These are phyloP conservation scores for Canariomyces notabilis DNA, from an alignment of 2,329 filamentous ascomycete genomes.

Conservation along the genomic window DNA sequence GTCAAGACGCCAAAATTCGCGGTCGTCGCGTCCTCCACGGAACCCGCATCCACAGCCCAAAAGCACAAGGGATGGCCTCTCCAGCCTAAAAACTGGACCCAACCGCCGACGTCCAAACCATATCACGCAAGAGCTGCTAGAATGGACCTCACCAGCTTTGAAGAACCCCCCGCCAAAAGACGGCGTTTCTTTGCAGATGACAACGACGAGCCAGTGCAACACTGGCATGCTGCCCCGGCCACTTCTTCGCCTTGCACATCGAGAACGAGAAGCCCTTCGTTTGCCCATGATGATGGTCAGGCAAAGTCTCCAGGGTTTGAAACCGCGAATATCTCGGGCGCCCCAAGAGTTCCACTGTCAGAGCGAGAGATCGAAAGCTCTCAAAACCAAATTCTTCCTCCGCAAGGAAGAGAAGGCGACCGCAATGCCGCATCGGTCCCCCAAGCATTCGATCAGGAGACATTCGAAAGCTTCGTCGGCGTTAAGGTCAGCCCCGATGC, in stretches of 20 bases:
- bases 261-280: neutral
- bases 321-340: no score
- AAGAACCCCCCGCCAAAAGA: constrained; percentile 44
- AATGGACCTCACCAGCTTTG: constrained; percentile 18
- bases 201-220: constrained; percentile 24
- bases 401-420: neutral
- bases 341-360: neutral
- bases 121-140: no score
- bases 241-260: constrained; percentile 4
- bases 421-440: constrained; percentile 20
- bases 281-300: neutral
- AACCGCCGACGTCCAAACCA: constrained; percentile 1
- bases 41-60: neutral
- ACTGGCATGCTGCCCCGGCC: constrained; percentile 6
- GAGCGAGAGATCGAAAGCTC: neutral
- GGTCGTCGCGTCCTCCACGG: constrained; percentile 23
- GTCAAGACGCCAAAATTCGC: constrained; percentile 23
- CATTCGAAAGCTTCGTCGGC: constrained; percentile 57
- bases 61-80: neutral
- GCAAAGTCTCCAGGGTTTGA: no score
- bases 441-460: constrained; percentile 49
- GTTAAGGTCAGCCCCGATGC: constrained; percentile 47
- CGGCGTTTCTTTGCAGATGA: constrained; percentile 41
- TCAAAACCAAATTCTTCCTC: neutral
- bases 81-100: no score